phyloP scores from a whole-genome alignment of 2,329 filamentous ascomycete genomes.

The Diaporthe amygdali region DNA sequence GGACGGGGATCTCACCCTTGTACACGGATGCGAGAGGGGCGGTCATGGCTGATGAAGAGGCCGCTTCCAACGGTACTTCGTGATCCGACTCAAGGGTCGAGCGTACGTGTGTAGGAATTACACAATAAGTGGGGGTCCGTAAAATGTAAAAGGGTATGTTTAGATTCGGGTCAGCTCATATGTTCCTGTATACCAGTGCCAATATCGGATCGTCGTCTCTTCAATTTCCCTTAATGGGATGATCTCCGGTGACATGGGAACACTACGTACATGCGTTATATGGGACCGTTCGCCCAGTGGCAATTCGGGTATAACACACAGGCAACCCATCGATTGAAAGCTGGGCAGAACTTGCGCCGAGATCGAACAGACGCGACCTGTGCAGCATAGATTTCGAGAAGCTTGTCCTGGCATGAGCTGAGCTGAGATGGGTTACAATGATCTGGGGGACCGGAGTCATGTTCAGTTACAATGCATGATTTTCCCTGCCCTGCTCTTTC shows the following conservation, averaged over 20 bases:
- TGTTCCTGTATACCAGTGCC: neutral
- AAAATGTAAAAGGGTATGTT: neutral
- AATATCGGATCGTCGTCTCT: neutral
- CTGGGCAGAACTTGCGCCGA: neutral
- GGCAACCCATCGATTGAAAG: neutral
- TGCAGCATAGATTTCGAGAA: neutral
- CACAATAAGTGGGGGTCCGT: neutral
- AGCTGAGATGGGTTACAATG: neutral
- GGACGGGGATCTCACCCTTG: constrained; percentile 80
- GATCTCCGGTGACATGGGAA: neutral
- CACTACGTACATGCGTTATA: neutral
- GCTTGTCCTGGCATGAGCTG: neutral
- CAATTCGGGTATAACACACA: neutral
- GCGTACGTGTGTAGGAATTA: neutral
- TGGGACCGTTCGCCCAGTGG: constrained; percentile 12
- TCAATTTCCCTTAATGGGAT: neutral
- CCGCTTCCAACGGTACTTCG: neutral
- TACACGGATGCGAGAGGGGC: constrained; percentile 72
- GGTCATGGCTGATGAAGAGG: constrained; percentile 49
- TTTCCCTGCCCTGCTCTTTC: neutral
- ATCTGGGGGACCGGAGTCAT: neutral
- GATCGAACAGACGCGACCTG: neutral
- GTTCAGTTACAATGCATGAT: constrained; percentile 3
- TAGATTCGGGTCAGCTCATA: neutral
- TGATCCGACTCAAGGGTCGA: neutral